phyloP scores from a whole-genome alignment of 352 stramenopile species.

The Phytophthora syringae region DNA sequence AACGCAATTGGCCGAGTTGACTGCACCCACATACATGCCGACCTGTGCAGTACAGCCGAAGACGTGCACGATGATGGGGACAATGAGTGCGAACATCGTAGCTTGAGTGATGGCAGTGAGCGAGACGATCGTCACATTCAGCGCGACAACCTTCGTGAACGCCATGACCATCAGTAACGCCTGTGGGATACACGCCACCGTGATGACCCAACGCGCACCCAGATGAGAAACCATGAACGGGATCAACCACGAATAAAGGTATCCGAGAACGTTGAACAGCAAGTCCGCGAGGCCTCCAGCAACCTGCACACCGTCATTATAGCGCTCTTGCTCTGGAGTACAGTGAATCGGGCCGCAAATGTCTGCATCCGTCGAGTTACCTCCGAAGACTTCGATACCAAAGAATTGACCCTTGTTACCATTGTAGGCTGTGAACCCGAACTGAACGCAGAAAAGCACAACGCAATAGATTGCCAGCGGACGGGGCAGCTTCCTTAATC shows the following conservation, averaged over 20 bases:
- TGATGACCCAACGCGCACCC: constrained; percentile 50
- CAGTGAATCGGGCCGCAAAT: constrained; percentile 41
- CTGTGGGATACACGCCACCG: constrained; percentile 52
- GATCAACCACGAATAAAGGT: constrained; percentile 57
- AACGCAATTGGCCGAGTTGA: constrained; percentile 80
- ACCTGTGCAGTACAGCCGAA: constrained; percentile 59
- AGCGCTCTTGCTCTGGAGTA: constrained; percentile 39
- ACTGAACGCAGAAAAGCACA: constrained; percentile 60
- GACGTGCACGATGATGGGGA: constrained; percentile 73
- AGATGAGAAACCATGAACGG: constrained; percentile 52
- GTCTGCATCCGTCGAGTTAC: constrained; percentile 53
- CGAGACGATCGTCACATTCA: constrained; percentile 60
- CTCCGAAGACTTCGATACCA: constrained; percentile 59
- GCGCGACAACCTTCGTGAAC: constrained; percentile 44
- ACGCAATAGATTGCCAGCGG: constrained; percentile 57
- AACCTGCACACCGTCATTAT: constrained; percentile 63
- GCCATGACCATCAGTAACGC: constrained; percentile 60
- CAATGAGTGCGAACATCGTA: constrained; percentile 71
- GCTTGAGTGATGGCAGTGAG: constrained; percentile 57
- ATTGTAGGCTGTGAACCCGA: constrained; percentile 70
- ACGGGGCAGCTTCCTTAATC: constrained; percentile 49
- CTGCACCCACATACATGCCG: constrained; percentile 74
- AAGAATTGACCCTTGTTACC: constrained; percentile 75
- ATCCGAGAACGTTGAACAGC: constrained; percentile 61
- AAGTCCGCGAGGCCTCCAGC: constrained; percentile 54